These are phyloP conservation scores for Crotalaria pallida DNA, from an alignment of 306 rosid genomes.

Conservation along the genomic window DNA sequence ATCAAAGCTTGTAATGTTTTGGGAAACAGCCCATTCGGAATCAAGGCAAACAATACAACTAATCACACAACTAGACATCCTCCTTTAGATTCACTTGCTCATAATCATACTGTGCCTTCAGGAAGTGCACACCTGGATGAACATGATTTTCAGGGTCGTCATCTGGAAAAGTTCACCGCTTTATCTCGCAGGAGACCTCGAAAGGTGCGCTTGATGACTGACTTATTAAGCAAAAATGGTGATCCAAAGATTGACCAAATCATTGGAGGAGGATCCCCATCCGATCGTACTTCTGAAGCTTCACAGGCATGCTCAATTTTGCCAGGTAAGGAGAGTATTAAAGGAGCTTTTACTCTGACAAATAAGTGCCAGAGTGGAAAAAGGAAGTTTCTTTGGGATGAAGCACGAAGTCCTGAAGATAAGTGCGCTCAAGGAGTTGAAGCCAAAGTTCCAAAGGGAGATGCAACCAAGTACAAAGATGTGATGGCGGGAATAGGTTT, in stretches of 20 bases:
- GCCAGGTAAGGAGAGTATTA: constrained; percentile 44
- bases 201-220: constrained; percentile 85
- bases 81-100: constrained; percentile 34
- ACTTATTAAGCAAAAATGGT: constrained; percentile 58
- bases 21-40: constrained; percentile 18
- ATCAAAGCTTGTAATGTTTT: constrained; percentile 17
- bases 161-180: constrained; percentile 41
- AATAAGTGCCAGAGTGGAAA: constrained; percentile 42
- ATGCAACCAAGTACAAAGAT: constrained; percentile 43
- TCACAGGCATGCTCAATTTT: constrained; percentile 28
- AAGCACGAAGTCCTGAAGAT: constrained; percentile 35
- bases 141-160: constrained; percentile 44
- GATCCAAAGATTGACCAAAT: constrained; percentile 38
- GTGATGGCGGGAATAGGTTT: constrained; percentile 25
- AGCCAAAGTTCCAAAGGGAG: constrained; percentile 36
- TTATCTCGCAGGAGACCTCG: constrained; percentile 60
- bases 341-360: constrained; percentile 35
- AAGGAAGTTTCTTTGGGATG: constrained; percentile 58
- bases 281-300: constrained; percentile 40
- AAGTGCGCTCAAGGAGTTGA: constrained; percentile 23
- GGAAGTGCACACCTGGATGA: constrained; percentile 41
- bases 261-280: constrained; percentile 34
- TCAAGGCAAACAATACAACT: constrained; percentile 20
- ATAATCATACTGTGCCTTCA: constrained; percentile 33
- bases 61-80: constrained; percentile 25